Conservation (phyloP, 1,139 yeast genomes). For the Hemisphaericaspora lyxosophila region DNA sequence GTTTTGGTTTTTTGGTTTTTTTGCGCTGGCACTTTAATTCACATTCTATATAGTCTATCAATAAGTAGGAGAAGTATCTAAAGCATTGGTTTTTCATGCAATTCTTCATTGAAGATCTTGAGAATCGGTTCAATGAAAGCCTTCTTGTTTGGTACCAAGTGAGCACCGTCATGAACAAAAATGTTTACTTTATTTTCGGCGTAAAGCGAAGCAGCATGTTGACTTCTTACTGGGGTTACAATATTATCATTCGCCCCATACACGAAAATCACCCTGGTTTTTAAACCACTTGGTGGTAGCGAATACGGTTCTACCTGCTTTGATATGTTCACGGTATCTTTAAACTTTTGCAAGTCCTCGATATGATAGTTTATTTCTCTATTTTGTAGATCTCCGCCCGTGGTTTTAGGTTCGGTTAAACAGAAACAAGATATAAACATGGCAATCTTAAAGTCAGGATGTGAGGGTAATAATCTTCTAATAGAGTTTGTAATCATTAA, state of each 20-base stretch:
- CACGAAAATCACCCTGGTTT: conserved; percentile 28
- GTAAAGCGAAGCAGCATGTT: conserved; percentile 24
- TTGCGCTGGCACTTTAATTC: too few relatives aligned
- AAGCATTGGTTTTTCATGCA: conserved; percentile 17
- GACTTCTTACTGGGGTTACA: conserved; percentile 35
- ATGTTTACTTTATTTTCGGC: conserved; percentile 14
- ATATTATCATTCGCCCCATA: conserved; percentile 34
- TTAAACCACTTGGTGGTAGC: conserved; percentile 15
- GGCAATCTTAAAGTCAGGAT: conserved; percentile 46
- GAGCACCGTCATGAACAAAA: conserved; percentile 40
- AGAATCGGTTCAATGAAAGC: conserved; percentile 29
- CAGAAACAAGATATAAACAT: conserved; percentile 57
- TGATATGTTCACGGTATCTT: conserved; percentile 18
- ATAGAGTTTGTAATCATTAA: conserved; percentile 52
- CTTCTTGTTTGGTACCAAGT: conserved; percentile 31
- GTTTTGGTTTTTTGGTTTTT: neutral
- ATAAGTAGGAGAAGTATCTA: conserved; percentile 6
- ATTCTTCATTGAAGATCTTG: conserved; percentile 21
- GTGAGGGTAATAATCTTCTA: conserved; percentile 36
- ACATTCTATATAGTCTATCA: neutral
- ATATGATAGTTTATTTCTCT: conserved; percentile 19
- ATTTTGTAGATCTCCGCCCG: conserved; percentile 3
- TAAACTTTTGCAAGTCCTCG: conserved; percentile 23
- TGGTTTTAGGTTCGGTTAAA: conserved; percentile 41
- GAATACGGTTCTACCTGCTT: conserved; percentile 21